A percentile compares a stretch with the other conserved stretches of the same genome.
phyloP scores from a whole-genome alignment of 2,329 filamentous ascomycete genomes.

The Tetracladium maxilliforme region DNA sequence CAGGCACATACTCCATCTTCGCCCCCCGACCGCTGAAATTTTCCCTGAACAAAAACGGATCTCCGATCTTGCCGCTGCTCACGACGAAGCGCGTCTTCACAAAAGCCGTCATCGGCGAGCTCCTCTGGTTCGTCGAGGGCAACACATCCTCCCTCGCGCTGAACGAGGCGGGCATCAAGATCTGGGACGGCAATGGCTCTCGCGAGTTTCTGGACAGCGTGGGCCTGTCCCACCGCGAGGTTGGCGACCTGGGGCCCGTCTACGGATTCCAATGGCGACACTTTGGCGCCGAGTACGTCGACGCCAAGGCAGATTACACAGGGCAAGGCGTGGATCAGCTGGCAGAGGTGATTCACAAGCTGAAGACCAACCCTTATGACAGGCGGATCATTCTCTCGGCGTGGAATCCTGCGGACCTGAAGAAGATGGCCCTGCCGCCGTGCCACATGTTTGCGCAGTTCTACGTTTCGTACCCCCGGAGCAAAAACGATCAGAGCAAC shows the following conservation, averaged over 20 bases:
- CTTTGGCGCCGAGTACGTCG: constrained; percentile 82
- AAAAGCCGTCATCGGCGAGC: constrained; percentile 76
- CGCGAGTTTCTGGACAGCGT: constrained; percentile 79
- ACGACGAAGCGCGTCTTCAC: constrained; percentile 96
- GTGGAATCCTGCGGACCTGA: constrained; percentile 83
- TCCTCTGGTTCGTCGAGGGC: constrained; percentile 90
- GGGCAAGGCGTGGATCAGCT: constrained; percentile 89
- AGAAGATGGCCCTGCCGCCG: constrained; percentile 81
- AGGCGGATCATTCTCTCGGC: constrained; percentile 79
- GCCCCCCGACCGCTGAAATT: constrained; percentile 81
- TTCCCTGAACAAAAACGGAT: constrained; percentile 48
- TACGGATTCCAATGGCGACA: constrained; percentile 99
- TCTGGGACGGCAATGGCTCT: constrained; percentile 96
- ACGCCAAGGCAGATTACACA: constrained; percentile 66
- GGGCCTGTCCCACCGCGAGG: constrained; percentile 66
- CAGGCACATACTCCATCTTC: constrained; percentile 81
- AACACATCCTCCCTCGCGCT: constrained; percentile 68
- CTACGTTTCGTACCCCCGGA: constrained; percentile 62
- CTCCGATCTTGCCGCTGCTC: constrained; percentile 71
- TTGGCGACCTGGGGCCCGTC: constrained; percentile 84
- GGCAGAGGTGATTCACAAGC: constrained; percentile 75
- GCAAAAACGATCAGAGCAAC: constrained; percentile 4
- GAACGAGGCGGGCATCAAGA: constrained; percentile 71
- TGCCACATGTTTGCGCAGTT: constrained; percentile 99
- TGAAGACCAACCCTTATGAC: constrained; percentile 75